These are phyloP conservation scores for Ilyonectria robusta DNA, from an alignment of 2,329 filamentous ascomycete species.

Conservation along the genomic window DNA sequence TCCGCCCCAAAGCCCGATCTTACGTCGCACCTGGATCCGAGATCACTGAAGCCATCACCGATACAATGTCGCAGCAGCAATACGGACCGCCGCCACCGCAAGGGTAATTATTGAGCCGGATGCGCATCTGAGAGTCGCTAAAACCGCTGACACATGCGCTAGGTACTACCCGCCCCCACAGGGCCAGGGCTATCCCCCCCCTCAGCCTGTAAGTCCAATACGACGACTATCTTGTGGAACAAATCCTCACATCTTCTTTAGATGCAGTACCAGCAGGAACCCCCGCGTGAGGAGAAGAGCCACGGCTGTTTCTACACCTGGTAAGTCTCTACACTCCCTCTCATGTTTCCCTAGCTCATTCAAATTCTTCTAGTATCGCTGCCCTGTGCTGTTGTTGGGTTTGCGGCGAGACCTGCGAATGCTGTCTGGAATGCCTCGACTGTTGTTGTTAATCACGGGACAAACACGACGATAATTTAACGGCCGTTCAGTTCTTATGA, in stretches of 20 bases:
- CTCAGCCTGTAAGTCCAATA: conserved; percentile 42
- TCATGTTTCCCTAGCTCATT: neutral
- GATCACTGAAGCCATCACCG: neutral
- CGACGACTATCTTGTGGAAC: neutral
- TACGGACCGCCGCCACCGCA: conserved; percentile 30
- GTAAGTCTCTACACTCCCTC: conserved; percentile 41
- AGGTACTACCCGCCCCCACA: conserved; percentile 45
- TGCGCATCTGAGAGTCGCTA: neutral
- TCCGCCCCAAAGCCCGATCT: neutral
- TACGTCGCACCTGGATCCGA: neutral
- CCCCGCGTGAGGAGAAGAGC: conserved; percentile 57
- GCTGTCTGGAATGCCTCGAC: conserved; percentile 58
- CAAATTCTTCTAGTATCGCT: conserved; percentile 49
- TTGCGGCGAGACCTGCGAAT: conserved; percentile 60
- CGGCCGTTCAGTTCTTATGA: conserved; percentile 1
- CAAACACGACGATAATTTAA: neutral
- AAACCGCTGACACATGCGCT: neutral
- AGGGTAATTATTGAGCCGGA: conserved; percentile 12
- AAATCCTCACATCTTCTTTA: conserved; percentile 29
- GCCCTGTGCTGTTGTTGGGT: conserved; percentile 62
- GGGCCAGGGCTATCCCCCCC: conserved; percentile 40
- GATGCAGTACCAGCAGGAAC: conserved; percentile 53
- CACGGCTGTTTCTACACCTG: conserved; percentile 59
- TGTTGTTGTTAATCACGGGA: conserved; percentile 54
- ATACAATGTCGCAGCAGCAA: conserved; percentile 26